Base-by-base conservation (phyloP, 352 stramenopile species). In the Phytophthora pini region DNA sequence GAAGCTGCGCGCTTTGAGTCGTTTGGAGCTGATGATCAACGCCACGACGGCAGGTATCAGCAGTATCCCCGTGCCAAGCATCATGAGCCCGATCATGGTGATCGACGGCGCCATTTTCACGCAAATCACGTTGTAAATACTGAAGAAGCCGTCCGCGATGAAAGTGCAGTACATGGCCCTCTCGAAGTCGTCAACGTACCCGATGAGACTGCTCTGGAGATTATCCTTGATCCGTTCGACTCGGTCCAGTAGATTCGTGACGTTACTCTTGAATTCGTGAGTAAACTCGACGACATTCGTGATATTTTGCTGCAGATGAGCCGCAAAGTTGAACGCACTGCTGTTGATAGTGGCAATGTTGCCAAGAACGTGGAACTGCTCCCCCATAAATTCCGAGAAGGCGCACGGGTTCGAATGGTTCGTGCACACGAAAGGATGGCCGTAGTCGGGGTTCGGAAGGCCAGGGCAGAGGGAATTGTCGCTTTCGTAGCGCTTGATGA, bases 11-110 rank as follows among this genome's bases (percentile, higher is more conserved):
- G 70, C 76, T 55, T 79, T 80, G 46, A 89, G 80, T 13, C 77
- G 60, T 61, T 87, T 86, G 54, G 69, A 50, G 11, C 68, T 74
- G 50, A 90, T 82, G 66, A 89, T 87, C 44, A 91, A 74, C 52
- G 70, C 81, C 11, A 89, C 63, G 32, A 79, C 86, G 40, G 89
- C 71, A 1, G 80, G 82, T 52, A 91, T 71, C 46, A 89, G 65
- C 54, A 89, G 77, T 22, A 89, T 54, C 5, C 76, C 80, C 5
- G 69, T 69, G 12, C 82, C 60, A 49, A 89, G 77, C n/a, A 89
- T 57, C 77, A 85, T 83, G 61, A 91, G 63, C 38, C 79, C 76
- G 41, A 91, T 82, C 82, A 91, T 89, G 2, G 74, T 82, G 44
- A 91, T 74, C 17, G 79, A 68, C 36, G 82, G 79, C 47, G 82